These are phyloP conservation scores for Asterella californica DNA, from an alignment of 225 moss, liverwort and hornwort genomes.

Conservation along the genomic window DNA sequence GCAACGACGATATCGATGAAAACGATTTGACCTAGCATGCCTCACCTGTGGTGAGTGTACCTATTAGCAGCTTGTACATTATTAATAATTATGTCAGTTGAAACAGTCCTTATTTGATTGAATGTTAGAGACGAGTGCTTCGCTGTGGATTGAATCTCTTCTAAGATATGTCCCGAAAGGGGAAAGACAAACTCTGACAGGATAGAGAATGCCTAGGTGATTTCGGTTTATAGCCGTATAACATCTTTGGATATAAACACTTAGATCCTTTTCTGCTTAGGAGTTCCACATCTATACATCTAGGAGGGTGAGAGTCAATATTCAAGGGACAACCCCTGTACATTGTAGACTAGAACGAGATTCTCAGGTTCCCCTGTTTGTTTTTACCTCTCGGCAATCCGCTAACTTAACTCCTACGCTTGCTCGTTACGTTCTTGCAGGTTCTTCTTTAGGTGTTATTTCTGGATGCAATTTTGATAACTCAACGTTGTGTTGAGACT, in stretches of 20 bases:
- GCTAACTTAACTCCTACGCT: background rate
- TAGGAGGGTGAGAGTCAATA: background rate
- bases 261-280: background rate
- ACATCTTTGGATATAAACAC: no score
- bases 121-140: background rate
- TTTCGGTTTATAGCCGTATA: background rate
- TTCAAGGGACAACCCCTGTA: background rate
- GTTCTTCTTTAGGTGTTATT: background rate
- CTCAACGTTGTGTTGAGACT: background rate
- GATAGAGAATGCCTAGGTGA: background rate
- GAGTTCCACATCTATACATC: background rate
- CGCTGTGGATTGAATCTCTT: background rate
- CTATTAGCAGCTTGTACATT: background rate
- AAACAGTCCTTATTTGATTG: background rate
- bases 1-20: constrained; percentile 39
- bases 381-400: background rate
- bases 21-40: constrained; percentile 36
- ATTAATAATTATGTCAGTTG: background rate
- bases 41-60: constrained; percentile 3
- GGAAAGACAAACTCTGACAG: background rate
- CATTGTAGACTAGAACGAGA: background rate
- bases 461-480: constrained; percentile 1
- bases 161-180: background rate
- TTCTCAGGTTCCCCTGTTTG: background rate
- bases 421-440: background rate